Evolutionary conservation across 139 green algal species (phyloP), one percentile per base, ranked within the genome.

Genomic region (Astrephomene gubernaculifera): DNA sequence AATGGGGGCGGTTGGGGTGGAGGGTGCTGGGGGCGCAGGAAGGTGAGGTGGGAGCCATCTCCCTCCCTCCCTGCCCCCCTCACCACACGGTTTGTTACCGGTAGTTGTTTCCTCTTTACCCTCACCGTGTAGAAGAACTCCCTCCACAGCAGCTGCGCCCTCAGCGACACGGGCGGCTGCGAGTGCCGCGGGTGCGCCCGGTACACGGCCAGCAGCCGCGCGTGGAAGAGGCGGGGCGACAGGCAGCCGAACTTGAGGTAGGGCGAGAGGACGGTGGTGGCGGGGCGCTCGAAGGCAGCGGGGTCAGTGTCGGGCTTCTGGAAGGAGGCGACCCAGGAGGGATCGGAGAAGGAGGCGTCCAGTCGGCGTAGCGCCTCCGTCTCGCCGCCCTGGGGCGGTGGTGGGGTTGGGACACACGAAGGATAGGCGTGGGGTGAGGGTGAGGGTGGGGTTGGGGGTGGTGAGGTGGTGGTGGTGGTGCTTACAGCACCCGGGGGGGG

Each of bases 231-330:
- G 69, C 88, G 83, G 29, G 84, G 38, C 14, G 79, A 87, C 17
- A 93, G 54, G 87, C 87, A 93, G 60, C 90, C 90, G 89, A 94
- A 91, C 91, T 98, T 98, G 53, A 98, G 92, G 92, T 98, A 96
- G 21, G 96, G 96, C 35, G 91, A 96, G 38, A 98, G 94, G 60
- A 96, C 94, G 21, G 95, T 98, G 53, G 95, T 98, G 78, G 95
- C 89, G 7, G 95, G 95, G 71, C 90, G 78, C 29, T 89, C 36
- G n/a, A 97, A 97, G n/a, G 91, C 90, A 7, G 90, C 85, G 27
- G 96, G 96, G 83, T 98, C 91, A 17, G 93, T 95, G 53, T 96
- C 94, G 36, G 96, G 96, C 90, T 98, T 98, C 71, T 98, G 94
- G 91, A 98, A 98, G 5, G 44, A 81, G 10, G 88, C 89, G 38